These are phyloP conservation scores for Blastocystis sp. DNA, from an alignment of 352 stramenopile species.

Conservation along the genomic window DNA sequence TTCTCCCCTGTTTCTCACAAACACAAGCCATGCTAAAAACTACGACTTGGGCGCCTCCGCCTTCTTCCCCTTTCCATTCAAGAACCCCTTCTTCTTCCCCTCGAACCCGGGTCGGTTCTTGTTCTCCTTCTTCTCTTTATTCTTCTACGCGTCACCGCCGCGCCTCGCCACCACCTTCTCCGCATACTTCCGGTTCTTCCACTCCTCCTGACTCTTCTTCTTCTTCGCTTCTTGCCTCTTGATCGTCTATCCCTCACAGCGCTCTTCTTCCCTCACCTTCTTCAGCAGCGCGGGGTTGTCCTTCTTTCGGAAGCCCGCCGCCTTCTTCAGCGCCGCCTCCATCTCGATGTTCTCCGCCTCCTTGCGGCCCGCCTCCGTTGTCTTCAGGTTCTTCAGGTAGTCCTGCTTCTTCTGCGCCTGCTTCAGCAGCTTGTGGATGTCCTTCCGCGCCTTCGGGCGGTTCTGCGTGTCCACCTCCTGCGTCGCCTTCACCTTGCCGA, in stretches of 20 bases:
- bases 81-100: conserved; percentile 58
- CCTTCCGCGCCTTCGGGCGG: conserved; percentile 51
- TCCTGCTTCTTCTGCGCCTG: conserved; percentile 66
- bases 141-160: conserved; percentile 11
- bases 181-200: conserved; percentile 48
- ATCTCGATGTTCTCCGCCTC: conserved; percentile 7
- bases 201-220: conserved; percentile 68
- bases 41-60: background rate
- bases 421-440: conserved; percentile 64
- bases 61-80: conserved; percentile 34
- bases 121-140: conserved; percentile 50
- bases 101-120: conserved; percentile 56
- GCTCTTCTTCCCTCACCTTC: background rate
- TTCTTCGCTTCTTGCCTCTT: conserved; percentile 60
- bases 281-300: conserved; percentile 60
- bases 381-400: conserved; percentile 56
- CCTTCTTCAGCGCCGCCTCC: conserved; percentile 45
- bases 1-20: conserved; percentile 29
- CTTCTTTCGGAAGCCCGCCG: conserved; percentile 47
- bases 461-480: conserved; percentile 49
- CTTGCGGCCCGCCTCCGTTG: conserved; percentile 26
- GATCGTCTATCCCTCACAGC: conserved; percentile 44
- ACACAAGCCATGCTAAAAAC: conserved; percentile 11
- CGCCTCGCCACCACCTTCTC: conserved; percentile 21
- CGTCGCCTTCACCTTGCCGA: conserved; percentile 44